A percentile compares a stretch with the other conserved stretches of the same genome.
phyloP scores from a whole-genome alignment of 176 grass and related monocot genomes.

The Leersia perrieri region DNA sequence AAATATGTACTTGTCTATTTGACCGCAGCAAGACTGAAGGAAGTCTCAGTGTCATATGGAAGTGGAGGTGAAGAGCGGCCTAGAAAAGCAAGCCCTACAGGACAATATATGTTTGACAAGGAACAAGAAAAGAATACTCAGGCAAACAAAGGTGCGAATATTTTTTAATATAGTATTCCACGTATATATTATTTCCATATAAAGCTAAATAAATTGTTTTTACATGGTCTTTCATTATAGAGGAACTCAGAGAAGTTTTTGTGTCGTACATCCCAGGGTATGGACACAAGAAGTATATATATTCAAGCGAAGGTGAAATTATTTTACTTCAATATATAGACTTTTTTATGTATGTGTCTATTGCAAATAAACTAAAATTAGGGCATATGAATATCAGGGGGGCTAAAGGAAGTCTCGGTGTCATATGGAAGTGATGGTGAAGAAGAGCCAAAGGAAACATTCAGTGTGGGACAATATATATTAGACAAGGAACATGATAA shows the following conservation, averaged over 20 bases:
- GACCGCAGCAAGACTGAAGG: not conserved
- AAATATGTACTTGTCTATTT: too few relatives aligned
- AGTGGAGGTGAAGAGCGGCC: not conserved
- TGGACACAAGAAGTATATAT: not conserved
- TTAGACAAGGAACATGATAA: not conserved
- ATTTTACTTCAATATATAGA: too few relatives aligned
- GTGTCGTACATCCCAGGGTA: not conserved
- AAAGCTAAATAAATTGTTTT: too few relatives aligned
- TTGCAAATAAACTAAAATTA: too few relatives aligned
- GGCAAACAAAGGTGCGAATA: too few relatives aligned
- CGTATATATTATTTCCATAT: too few relatives aligned
- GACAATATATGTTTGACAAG: not conserved
- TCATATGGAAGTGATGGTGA: not conserved
- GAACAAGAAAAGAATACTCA: fast-evolving
- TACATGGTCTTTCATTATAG: not conserved
- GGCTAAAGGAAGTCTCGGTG: too few relatives aligned
- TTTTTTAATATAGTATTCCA: too few relatives aligned
- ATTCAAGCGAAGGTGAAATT: too few relatives aligned
- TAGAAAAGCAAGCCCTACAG: not conserved
- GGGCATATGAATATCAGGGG: too few relatives aligned
- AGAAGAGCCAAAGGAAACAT: not conserved
- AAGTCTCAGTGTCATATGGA: not conserved
- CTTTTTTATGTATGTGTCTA: too few relatives aligned
- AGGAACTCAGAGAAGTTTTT: not conserved
- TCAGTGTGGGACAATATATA: not conserved